A percentile compares a stretch with the other conserved stretches of the same genome.
Conservation (phyloP, 2,329 filamentous ascomycete genomes). For the Phyllosticta citriasiana region DNA sequence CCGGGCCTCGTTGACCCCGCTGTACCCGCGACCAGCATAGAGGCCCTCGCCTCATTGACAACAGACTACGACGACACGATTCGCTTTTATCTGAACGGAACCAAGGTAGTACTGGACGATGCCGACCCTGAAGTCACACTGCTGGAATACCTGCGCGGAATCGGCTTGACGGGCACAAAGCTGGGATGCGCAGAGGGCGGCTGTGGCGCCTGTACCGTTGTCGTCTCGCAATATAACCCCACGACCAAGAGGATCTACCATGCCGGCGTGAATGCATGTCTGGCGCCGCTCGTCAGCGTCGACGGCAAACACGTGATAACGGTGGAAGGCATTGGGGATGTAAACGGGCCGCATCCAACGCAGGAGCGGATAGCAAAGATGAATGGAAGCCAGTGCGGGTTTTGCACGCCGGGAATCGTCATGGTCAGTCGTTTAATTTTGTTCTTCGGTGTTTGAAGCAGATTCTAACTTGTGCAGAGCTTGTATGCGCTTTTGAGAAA, state of each 20-base stretch:
- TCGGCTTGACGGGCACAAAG: constrained; percentile 92
- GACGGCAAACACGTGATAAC: constrained; percentile 98
- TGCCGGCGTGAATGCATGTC: constrained; percentile 90
- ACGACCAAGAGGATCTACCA: constrained; percentile 91
- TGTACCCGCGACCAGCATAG: constrained; percentile 34
- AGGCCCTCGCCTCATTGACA: constrained; percentile 53
- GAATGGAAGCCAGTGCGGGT: constrained; percentile 89
- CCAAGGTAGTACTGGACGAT: constrained; percentile 72
- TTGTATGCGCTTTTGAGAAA: constrained; percentile 88
- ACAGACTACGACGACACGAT: constrained; percentile 77
- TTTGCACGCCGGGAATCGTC: constrained; percentile 95
- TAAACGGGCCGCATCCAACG: constrained; percentile 74
- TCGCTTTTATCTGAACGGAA: constrained; percentile 90
- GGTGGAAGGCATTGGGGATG: constrained; percentile 87
- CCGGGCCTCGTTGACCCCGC: constrained; percentile 45
- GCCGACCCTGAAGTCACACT: constrained; percentile 88
- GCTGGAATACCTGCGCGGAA: constrained; percentile 83
- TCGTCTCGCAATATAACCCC: constrained; percentile 82
- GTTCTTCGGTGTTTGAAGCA: neutral
- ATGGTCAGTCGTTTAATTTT: constrained; percentile 45
- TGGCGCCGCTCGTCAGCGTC: constrained; percentile 83
- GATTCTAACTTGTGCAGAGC: constrained; percentile 43
- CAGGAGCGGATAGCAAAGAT: constrained; percentile 86
- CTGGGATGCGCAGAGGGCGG: constrained; percentile 94
- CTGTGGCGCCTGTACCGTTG: constrained; percentile 92